These are phyloP conservation scores for Clausena lansium DNA, from an alignment of 345 rosid species.

Conservation along the genomic window DNA sequence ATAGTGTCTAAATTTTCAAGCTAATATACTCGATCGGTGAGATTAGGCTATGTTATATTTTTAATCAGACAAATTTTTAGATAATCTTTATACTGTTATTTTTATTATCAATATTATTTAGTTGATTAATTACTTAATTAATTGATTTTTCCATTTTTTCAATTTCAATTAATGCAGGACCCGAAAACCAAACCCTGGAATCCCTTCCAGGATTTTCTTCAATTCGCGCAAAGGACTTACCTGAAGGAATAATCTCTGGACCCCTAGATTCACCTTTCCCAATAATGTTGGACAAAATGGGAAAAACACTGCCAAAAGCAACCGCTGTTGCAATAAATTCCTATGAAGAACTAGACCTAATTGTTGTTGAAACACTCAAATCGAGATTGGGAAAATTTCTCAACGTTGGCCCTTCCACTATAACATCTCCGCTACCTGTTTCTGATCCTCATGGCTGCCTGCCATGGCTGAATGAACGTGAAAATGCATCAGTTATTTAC, in stretches of 20 bases:
- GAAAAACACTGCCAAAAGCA: constrained; percentile 35
- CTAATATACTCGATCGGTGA: too few species aligned
- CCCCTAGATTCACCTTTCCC: constrained; percentile 17
- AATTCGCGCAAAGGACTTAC: constrained; percentile 31
- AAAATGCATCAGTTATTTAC: constrained; percentile 46
- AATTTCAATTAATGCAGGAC: constrained; percentile 19
- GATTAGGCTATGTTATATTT: too few species aligned
- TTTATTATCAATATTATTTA: not conserved
- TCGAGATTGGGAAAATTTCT: constrained; percentile 36
- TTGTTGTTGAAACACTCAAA: constrained; percentile 20
- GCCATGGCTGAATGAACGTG: constrained; percentile 46
- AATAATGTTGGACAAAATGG: constrained; percentile 38
- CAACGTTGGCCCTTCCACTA: constrained; percentile 40
- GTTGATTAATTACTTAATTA: not conserved
- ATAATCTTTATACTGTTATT: not conserved
- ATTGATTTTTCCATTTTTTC: not conserved
- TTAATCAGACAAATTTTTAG: not conserved
- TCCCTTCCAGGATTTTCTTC: constrained; percentile 39
- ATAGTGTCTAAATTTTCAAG: not conserved
- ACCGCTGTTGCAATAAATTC: constrained; percentile 38
- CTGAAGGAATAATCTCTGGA: constrained; percentile 23
- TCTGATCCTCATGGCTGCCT: constrained; percentile 45
- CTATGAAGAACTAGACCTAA: constrained; percentile 39
- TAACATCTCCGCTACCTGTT: constrained; percentile 8
- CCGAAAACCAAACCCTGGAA: constrained; percentile 28